phyloP scores from a whole-genome alignment of 164 flowering plant genomes.

The Umbellularia californica region DNA sequence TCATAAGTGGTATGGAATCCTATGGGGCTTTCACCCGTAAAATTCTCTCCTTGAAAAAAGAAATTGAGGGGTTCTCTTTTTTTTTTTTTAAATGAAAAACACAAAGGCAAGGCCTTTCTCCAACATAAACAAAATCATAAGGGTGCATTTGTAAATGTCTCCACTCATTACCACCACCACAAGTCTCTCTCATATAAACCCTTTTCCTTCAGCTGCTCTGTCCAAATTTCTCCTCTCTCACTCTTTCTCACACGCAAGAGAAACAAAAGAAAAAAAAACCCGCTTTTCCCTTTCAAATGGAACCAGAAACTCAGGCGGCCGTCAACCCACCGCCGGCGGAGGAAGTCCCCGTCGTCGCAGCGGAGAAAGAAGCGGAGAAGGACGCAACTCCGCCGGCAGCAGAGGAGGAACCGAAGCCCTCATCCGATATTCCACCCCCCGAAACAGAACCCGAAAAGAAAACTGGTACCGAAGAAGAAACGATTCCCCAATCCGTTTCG shows the following conservation, averaged over 20 bases:
- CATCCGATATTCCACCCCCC: slow-evolving; percentile 8
- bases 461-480: slow-evolving; percentile 23
- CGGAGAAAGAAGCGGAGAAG: slow-evolving; percentile 18
- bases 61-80: no score
- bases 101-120: no score
- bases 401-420: slow-evolving; percentile 17
- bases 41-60: no score
- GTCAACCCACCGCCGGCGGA: slow-evolving; percentile 17
- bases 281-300: slow-evolving; percentile 16
- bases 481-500: slow-evolving; percentile 49
- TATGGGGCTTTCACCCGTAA: no score
- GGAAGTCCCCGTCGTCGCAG: slow-evolving; percentile 20
- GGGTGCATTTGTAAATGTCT: no score
- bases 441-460: slow-evolving; percentile 19
- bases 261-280: no score
- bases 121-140: no score
- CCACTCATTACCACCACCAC: no score
- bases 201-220: no score
- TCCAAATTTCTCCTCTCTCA: neutral
- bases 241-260: neutral
- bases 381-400: slow-evolving; percentile 18
- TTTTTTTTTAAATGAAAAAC: no score
- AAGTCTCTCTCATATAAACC: no score
- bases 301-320: slow-evolving; percentile 36
- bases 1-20: no score